phyloP scores from a whole-genome alignment of 768 basidiomycete genomes.

The Psilocybe sp. region DNA sequence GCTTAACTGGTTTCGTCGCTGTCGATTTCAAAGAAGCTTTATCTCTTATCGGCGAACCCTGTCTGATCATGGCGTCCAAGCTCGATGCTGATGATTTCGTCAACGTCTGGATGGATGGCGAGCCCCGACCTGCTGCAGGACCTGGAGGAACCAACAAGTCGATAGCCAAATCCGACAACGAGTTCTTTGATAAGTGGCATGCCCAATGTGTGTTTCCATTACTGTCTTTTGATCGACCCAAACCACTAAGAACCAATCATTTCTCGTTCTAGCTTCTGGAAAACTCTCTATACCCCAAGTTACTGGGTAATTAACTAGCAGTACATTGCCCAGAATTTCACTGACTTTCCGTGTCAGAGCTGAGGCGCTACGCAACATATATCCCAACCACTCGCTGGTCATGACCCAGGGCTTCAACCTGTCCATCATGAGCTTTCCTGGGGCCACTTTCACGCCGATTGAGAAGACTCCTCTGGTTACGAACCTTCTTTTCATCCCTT shows the following conservation, averaged over 20 bases:
- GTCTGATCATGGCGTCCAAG: conserved; percentile 3
- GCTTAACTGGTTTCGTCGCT: neutral
- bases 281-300: conserved; percentile 44
- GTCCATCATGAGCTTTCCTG: conserved; percentile 51
- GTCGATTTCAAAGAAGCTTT: neutral
- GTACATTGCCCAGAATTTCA: neutral
- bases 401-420: conserved; percentile 45
- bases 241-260: neutral
- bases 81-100: conserved; percentile 18
- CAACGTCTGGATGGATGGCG: conserved; percentile 17
- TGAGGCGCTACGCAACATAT: conserved; percentile 50
- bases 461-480: conserved; percentile 49
- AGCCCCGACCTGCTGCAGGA: conserved; percentile 3
- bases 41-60: neutral
- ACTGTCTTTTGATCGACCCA: neutral
- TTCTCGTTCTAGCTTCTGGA: conserved; percentile 42
- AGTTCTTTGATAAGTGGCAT: conserved; percentile 50
- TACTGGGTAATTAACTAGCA: conserved; percentile 34
- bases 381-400: conserved; percentile 62
- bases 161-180: conserved; percentile 16
- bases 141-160: neutral
- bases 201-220: conserved; percentile 39
- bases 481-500: conserved; percentile 44
- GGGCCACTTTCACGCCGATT: conserved; percentile 39
- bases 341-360: conserved; percentile 22